Conservation (phyloP, 495 filamentous ascomycete species). For the Penicillium pancosmium region DNA sequence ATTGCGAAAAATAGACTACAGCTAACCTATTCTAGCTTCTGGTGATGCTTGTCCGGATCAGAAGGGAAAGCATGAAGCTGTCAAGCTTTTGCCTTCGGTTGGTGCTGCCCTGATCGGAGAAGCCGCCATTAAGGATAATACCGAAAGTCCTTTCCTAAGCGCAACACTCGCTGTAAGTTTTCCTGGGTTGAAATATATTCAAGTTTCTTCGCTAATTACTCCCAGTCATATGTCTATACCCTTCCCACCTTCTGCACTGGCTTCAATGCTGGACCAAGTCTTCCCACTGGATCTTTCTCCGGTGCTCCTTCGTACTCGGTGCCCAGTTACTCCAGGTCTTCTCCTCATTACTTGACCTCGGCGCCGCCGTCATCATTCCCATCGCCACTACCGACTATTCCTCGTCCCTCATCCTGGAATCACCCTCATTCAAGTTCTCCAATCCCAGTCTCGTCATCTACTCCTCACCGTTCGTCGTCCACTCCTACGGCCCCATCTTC, state of each 20-base stretch:
- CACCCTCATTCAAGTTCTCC: neutral
- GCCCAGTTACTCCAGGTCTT: neutral
- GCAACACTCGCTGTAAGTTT: constrained; percentile 1
- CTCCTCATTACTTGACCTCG: neutral
- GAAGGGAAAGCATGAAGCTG: neutral
- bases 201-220: neutral
- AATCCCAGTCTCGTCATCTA: neutral
- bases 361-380: neutral
- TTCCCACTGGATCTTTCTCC: constrained; percentile 1
- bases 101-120: neutral
- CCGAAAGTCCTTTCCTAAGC: constrained; percentile 5
- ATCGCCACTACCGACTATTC: neutral
- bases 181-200: neutral
- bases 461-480: neutral
- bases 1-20: neutral
- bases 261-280: neutral
- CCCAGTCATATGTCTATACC: neutral
- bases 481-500: too few species aligned
- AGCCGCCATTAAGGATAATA: neutral
- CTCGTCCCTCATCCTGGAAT: neutral
- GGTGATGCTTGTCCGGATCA: neutral
- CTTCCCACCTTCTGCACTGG: constrained; percentile 5
- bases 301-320: neutral
- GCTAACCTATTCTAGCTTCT: neutral
- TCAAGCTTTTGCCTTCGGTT: constrained; percentile 1